phyloP scores from a whole-genome alignment of 345 rosid species.

The Cardiospermum halicacabum region DNA sequence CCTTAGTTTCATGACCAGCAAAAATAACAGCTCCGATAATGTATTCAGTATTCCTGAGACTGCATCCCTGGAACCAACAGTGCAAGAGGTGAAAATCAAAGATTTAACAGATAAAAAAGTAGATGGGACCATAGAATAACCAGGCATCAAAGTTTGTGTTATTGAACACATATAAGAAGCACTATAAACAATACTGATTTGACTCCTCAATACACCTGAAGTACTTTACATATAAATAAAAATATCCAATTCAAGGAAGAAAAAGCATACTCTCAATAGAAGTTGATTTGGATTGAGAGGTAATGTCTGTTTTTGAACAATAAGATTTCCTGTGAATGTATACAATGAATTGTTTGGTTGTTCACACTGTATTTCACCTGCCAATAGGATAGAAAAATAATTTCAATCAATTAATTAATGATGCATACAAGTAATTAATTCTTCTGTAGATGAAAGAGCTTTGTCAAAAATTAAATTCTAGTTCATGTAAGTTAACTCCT shows the following conservation, averaged over 20 bases:
- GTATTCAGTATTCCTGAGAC: slow-evolving; percentile 94
- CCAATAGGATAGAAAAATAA: slow-evolving; percentile 30
- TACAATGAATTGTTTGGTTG: slow-evolving; percentile 97
- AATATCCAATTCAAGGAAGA: slow-evolving; percentile 9
- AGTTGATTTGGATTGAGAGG: slow-evolving; percentile 95
- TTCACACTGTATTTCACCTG: slow-evolving; percentile 99
- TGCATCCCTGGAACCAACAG: slow-evolving; percentile 78
- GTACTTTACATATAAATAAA: slow-evolving; percentile 6
- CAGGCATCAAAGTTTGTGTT: no score
- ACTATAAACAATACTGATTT: neutral
- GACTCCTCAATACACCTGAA: slow-evolving; percentile 1
- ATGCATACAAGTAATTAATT: neutral
- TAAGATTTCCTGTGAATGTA: slow-evolving; percentile 96
- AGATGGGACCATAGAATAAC: no score
- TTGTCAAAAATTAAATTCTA: neutral
- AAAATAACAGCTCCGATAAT: slow-evolving; percentile 87
- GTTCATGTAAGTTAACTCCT: no score
- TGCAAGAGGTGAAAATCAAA: neutral
- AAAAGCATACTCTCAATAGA: slow-evolving; percentile 68
- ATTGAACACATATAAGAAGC: slow-evolving; percentile 2
- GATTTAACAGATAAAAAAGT: no score
- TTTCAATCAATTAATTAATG: slow-evolving; percentile 5
- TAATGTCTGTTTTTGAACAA: slow-evolving; percentile 77
- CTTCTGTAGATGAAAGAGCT: neutral
- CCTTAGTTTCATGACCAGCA: slow-evolving; percentile 99